Percentiles rank a stretch among this genome's conserved stretches.
These are phyloP conservation scores for Artemisia tridentata DNA, from an alignment of 129 eudicot genomes.

Conservation along the genomic window DNA sequence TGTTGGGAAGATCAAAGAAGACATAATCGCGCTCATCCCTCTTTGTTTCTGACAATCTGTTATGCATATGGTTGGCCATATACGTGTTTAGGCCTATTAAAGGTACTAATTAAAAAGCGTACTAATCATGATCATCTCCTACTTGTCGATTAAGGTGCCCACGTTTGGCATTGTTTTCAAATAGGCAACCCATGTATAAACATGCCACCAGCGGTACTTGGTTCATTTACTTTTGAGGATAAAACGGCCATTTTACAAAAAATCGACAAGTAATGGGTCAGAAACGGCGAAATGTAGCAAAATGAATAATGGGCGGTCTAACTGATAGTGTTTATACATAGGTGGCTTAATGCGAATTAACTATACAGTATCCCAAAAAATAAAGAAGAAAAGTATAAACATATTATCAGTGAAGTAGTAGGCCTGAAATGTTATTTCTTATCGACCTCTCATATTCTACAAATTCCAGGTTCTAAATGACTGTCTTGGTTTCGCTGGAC, in stretches of 20 bases:
- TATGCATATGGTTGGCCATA: constrained; percentile 86
- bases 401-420: constrained; percentile 4
- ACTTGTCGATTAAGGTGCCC: not conserved
- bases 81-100: constrained; percentile 66
- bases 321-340: too few species aligned
- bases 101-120: constrained; percentile 41
- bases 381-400: constrained; percentile 3
- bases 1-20: constrained; percentile 64
- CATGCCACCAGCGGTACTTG: not conserved
- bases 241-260: not conserved
- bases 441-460: constrained; percentile 14
- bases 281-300: not conserved
- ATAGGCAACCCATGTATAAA: not conserved
- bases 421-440: constrained; percentile 4
- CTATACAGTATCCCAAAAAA: constrained; percentile 1
- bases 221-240: not conserved
- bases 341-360: not conserved
- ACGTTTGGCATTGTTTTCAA: not conserved
- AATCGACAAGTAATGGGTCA: not conserved
- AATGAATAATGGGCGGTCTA: not conserved
- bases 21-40: constrained; percentile 44
- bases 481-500: constrained; percentile 89
- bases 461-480: constrained; percentile 74
- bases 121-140: not conserved
- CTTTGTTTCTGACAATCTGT: constrained; percentile 64